A percentile compares a stretch with the other conserved stretches of the same genome.
These are phyloP conservation scores for Artemisia princeps DNA, from an alignment of 140 eudicot species.

Conservation along the genomic window DNA sequence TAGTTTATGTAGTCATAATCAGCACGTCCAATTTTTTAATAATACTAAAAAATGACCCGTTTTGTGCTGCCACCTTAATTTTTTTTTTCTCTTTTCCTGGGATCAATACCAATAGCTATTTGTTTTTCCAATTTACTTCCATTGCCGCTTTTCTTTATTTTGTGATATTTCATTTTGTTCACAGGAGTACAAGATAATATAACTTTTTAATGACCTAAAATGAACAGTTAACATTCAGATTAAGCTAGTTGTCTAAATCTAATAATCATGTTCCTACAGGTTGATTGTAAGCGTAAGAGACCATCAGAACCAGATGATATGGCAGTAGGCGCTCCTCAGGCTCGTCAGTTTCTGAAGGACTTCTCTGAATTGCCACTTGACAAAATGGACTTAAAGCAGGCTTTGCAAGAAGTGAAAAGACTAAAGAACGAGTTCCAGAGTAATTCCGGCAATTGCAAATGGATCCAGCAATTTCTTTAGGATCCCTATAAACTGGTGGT, in stretches of 20 bases:
- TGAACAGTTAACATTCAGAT: no score
- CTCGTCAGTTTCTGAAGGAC: conserved; percentile 63
- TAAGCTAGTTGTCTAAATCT: background rate
- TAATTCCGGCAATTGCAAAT: conserved; percentile 50
- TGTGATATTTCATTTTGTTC: no score
- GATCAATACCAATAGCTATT: no score
- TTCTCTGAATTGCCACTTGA: conserved; percentile 75
- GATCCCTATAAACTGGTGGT: background rate
- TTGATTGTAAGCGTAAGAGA: conserved; percentile 59
- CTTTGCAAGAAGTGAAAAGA: conserved; percentile 41
- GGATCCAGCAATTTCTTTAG: conserved; percentile 74
- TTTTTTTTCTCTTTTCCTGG: no score
- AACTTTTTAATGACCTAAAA: no score
- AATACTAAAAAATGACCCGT: no score
- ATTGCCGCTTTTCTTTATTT: no score
- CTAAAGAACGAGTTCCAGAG: conserved; percentile 59
- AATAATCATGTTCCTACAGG: conserved; percentile 30
- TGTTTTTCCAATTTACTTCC: no score
- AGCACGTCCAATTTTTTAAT: no score
- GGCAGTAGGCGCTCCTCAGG: conserved; percentile 58
- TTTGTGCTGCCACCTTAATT: no score
- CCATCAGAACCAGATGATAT: conserved; percentile 50
- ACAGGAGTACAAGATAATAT: no score
- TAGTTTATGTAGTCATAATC: no score
- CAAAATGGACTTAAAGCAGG: conserved; percentile 71